Evolutionary conservation across 257 asterid species (phyloP).

Genomic region (Petunia axillaris): DNA sequence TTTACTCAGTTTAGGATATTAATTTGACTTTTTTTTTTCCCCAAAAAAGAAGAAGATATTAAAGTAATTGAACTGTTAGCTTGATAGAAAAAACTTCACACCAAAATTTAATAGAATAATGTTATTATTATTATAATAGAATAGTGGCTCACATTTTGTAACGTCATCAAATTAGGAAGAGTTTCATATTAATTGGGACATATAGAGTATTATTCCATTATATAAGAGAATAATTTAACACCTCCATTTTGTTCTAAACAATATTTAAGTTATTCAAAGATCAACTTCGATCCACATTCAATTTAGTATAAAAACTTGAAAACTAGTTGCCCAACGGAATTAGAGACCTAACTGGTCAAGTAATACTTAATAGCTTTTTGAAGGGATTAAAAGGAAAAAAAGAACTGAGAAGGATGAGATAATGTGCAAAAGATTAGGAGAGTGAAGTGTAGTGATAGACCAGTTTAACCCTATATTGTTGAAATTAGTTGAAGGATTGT

Average conservation of each 20-base stretch:
- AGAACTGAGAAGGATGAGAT: neutral
- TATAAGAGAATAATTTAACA: constrained; percentile 1
- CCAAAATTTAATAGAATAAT: neutral
- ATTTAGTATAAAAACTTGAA: constrained; percentile 1
- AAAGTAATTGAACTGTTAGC: constrained; percentile 21
- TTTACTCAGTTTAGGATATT: neutral
- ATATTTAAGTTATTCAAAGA: constrained; percentile 1
- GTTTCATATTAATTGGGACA: neutral
- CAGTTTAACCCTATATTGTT: neutral
- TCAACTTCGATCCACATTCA: constrained; percentile 7
- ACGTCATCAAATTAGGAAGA: neutral
- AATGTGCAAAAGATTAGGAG: neutral
- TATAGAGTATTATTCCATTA: neutral
- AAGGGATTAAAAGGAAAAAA: too few relatives aligned
- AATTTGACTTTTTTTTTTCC: neutral
- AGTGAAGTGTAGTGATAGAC: constrained; percentile 14
- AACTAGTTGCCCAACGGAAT: neutral
- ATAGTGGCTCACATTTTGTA: neutral
- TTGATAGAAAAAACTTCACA: neutral
- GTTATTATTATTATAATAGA: neutral
- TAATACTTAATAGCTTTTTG: too few relatives aligned
- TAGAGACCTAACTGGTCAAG: neutral
- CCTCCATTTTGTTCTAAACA: neutral
- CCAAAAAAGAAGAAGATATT: neutral
- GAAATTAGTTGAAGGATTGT: neutral